phyloP scores from a whole-genome alignment of 2,329 filamentous ascomycete genomes.

The Aspergillus pseudoglaucus region DNA sequence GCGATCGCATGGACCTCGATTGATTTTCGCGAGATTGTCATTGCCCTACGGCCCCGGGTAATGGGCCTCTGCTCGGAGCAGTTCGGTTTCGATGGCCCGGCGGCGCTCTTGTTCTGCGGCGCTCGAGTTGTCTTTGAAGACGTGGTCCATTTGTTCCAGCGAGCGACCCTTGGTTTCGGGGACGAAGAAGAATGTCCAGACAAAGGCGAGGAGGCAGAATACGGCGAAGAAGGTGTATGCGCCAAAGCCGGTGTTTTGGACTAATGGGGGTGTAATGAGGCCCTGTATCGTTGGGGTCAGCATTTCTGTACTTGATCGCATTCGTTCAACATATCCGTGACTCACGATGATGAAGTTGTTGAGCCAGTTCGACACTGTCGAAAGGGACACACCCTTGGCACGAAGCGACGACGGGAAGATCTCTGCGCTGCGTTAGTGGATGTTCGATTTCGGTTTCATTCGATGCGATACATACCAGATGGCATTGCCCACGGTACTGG shows the following conservation, averaged over 20 bases:
- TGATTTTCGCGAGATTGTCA: not conserved
- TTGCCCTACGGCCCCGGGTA: not conserved
- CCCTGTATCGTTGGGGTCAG: constrained; percentile 33
- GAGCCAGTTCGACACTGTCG: constrained; percentile 58
- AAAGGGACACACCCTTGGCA: constrained; percentile 61
- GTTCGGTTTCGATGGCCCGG: constrained; percentile 25
- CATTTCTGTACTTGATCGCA: not conserved
- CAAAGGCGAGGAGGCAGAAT: constrained; percentile 45
- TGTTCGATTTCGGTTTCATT: not conserved
- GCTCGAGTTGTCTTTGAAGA: constrained; percentile 35
- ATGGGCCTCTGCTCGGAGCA: constrained; percentile 14
- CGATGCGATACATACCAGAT: constrained; percentile 15
- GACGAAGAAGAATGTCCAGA: constrained; percentile 50
- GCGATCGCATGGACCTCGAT: constrained; percentile 2
- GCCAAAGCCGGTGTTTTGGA: constrained; percentile 50
- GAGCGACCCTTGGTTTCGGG: constrained; percentile 54
- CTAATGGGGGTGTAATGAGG: constrained; percentile 59
- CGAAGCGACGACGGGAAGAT: constrained; percentile 58
- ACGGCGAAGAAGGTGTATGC: constrained; percentile 55
- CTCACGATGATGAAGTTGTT: constrained; percentile 56
- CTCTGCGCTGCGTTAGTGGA: constrained; percentile 39
- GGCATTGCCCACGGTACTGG: constrained; percentile 44
- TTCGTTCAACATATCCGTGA: not conserved
- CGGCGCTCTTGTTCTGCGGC: constrained; percentile 25
- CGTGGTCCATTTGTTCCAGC: constrained; percentile 50